Evolutionary conservation across 805 yeast species (phyloP).

Genomic region (Priceomyces haplophilus): DNA sequence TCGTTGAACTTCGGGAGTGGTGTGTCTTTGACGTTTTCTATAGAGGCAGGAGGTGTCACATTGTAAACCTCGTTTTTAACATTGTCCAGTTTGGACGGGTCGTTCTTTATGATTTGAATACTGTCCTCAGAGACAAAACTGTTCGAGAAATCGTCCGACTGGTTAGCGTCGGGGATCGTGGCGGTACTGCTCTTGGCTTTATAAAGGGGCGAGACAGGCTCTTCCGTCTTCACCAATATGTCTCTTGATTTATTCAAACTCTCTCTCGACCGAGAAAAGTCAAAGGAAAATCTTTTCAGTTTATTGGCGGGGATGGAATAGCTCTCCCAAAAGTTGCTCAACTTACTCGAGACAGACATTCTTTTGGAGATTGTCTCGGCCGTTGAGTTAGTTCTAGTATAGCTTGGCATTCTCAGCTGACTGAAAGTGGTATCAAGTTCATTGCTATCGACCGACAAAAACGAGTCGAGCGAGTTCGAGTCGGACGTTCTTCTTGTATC

Average conservation of each 20-base stretch:
- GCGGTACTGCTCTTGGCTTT: background rate
- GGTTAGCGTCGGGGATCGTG: background rate
- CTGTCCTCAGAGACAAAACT: constrained; percentile 2
- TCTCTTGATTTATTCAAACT: constrained; percentile 6
- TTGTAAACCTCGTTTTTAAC: background rate
- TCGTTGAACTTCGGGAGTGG: no score
- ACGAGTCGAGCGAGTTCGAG: constrained; percentile 7
- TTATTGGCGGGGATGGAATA: constrained; percentile 18
- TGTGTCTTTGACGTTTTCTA: background rate
- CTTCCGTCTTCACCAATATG: background rate
- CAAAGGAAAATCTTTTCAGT: constrained; percentile 2
- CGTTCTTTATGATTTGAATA: background rate
- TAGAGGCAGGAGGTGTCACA: background rate
- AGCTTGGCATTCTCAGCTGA: constrained; percentile 1
- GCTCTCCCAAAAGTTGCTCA: constrained; percentile 17
- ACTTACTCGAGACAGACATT: constrained; percentile 15
- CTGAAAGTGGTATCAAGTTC: constrained; percentile 3
- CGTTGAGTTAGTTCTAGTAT: constrained; percentile 5
- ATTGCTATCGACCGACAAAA: constrained; percentile 7
- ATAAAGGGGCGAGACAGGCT: background rate
- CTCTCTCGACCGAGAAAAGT: constrained; percentile 5
- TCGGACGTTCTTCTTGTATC: background rate
- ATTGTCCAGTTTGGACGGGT: background rate
- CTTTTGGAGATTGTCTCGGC: constrained; percentile 4
- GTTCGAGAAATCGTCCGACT: background rate